These are phyloP conservation scores for Plasmodium sp. DNA, from an alignment of 169 alveolate species.

Conservation along the genomic window DNA sequence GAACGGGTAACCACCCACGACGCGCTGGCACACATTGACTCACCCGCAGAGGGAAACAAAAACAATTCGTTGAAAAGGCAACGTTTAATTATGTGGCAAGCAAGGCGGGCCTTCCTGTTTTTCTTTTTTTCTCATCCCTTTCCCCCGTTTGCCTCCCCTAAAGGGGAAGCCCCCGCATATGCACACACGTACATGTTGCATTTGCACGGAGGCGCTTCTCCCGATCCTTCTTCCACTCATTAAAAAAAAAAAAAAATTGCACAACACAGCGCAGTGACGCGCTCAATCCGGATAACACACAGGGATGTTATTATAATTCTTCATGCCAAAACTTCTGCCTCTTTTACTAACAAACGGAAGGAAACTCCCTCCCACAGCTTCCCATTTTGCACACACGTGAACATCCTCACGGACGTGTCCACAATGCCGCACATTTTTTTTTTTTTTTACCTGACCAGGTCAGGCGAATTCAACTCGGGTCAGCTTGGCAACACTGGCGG, in stretches of 20 bases:
- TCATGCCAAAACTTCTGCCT: background rate
- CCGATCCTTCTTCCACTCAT: background rate
- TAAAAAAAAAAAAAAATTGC: background rate
- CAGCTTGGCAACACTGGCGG: background rate
- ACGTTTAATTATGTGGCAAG: background rate
- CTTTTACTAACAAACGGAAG: background rate
- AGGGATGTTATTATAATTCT: background rate
- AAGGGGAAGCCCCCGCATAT: background rate
- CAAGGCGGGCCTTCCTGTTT: background rate
- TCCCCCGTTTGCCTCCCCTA: background rate
- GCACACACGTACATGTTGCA: background rate
- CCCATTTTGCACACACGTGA: background rate
- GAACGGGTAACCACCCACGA: background rate
- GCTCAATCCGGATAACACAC: background rate
- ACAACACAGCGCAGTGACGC: background rate
- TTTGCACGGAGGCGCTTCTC: background rate
- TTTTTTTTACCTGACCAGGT: background rate
- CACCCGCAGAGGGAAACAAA: background rate
- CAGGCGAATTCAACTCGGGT: background rate
- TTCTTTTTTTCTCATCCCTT: background rate
- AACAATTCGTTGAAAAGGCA: background rate
- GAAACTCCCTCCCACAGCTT: background rate
- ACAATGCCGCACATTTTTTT: background rate
- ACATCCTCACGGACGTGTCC: background rate
- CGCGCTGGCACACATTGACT: background rate